These are phyloP conservation scores for Lycium barbarum DNA, from an alignment of 257 asterid genomes.

Conservation along the genomic window DNA sequence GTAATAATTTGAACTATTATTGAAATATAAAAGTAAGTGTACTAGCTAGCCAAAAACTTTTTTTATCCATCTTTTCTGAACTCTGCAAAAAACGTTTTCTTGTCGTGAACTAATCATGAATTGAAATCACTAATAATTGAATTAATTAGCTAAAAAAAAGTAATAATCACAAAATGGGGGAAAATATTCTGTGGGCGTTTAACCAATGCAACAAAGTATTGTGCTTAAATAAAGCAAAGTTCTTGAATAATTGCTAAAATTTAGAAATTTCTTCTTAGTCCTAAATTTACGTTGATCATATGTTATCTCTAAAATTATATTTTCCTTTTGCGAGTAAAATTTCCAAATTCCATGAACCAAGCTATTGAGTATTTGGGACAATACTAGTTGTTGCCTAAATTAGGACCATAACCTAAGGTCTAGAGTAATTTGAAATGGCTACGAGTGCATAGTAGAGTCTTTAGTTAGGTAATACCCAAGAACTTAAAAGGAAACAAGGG, in stretches of 20 bases:
- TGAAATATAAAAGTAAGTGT: constrained; percentile 7
- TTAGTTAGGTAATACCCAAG: not conserved
- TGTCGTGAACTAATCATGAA: not conserved
- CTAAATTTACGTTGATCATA: constrained; percentile 2
- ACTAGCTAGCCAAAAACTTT: not conserved
- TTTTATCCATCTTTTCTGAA: constrained; percentile 10
- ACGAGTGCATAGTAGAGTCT: not conserved
- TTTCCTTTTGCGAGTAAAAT: not conserved
- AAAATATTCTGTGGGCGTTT: not conserved
- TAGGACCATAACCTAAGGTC: constrained; percentile 25
- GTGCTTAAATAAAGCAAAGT: not conserved
- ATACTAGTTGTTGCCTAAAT: not conserved
- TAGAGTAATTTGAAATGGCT: not conserved
- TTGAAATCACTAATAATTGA: not conserved
- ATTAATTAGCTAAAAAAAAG: not conserved
- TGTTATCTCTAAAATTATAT: not conserved
- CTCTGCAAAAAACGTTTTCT: constrained; percentile 13
- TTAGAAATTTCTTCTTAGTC: not conserved
- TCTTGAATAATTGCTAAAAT: constrained; percentile 14
- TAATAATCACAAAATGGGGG: not conserved
- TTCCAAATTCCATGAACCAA: not conserved
- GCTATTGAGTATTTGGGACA: not conserved
- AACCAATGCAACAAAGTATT: not conserved
- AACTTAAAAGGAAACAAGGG: not conserved
- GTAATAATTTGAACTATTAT: constrained; percentile 16